Base-by-base conservation (phyloP, 805 yeast genomes). In the Kuraishia floccosa region DNA sequence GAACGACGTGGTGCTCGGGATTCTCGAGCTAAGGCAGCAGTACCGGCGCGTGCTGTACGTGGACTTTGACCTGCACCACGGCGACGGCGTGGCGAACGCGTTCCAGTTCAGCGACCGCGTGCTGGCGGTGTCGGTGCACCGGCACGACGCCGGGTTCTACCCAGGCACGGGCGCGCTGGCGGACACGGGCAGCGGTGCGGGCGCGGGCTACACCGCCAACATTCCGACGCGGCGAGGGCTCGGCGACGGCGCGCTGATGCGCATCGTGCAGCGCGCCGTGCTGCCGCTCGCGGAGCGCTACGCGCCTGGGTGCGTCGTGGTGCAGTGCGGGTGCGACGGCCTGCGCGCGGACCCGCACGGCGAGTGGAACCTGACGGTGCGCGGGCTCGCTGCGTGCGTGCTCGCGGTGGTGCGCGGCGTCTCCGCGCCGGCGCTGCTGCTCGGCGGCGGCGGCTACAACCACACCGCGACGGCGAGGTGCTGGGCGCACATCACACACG, bases 381-480 rank as follows among this genome's bases (percentile, higher is more conserved):
- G 50, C 24, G 81, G 78, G 0, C 56, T 63, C 14, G 63, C 66
- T 0, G 18, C 44, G 1, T 50, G 49, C 5, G 47, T 76, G 4
- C 4, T 37, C 17, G 23, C 40, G 9, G 15, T 66, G 13, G 29
- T 63, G 5, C 39, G 33, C 2, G 35, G 47, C 14, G 27, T 45
- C 2, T 30, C 41, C 1, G 30, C 41, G 3, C 73, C 74, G 0
- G 46, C 60, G 1, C 32, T 76, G 32, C 34, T 81, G 5, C 54
- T 80, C 1, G 89, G 89, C 1, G 91, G 91, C 2, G 91, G 91
- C 3, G 91, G 89, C 0, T 81, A 81, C 45, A 72, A 77, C 37
- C 71, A 65, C 37, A 46, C 59, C 3, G 76, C 78, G 36, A 63
- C 72, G 17, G 73, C 85, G 0, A 63, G 80, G 36, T 69, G 74